Percentiles rank a stretch among this genome's conserved stretches.
Conservation (phyloP, 108 stramenopile genomes). For the Cyclotella sp. region DNA sequence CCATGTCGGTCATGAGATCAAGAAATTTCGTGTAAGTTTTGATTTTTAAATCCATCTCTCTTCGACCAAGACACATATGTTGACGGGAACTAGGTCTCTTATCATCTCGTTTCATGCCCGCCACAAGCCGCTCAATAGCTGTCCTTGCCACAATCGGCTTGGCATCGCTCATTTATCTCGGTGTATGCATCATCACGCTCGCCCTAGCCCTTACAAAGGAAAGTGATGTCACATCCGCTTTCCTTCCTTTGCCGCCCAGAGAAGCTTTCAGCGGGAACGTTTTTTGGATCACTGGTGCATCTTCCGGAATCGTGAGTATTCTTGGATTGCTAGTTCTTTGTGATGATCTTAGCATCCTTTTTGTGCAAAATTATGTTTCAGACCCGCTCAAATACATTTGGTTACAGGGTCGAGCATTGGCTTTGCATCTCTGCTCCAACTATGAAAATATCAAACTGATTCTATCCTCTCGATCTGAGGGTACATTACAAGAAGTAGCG, state of each 20-base stretch:
- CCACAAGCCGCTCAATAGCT: background rate
- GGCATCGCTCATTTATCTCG: background rate
- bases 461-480: constrained; percentile 12
- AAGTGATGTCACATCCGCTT: background rate
- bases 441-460: constrained; percentile 9
- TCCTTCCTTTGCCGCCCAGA: background rate
- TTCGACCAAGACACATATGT: no score
- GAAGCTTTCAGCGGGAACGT: constrained; percentile 14
- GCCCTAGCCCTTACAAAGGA: background rate
- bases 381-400: no score
- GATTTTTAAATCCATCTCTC: no score
- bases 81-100: background rate
- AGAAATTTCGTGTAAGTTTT: no score
- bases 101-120: background rate
- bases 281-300: constrained; percentile 23
- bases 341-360: background rate
- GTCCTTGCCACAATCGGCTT: background rate
- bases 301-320: background rate
- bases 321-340: background rate
- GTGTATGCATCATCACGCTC: background rate
- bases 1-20: no score
- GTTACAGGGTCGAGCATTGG: constrained; percentile 13
- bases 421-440: constrained; percentile 13
- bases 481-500: constrained; percentile 12
- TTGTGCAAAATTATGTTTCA: no score